A percentile compares a stretch with the other conserved stretches of the same genome.
Evolutionary conservation across 176 grass and related monocot genomes (phyloP).

Genomic region (Lolium rigidum): DNA sequence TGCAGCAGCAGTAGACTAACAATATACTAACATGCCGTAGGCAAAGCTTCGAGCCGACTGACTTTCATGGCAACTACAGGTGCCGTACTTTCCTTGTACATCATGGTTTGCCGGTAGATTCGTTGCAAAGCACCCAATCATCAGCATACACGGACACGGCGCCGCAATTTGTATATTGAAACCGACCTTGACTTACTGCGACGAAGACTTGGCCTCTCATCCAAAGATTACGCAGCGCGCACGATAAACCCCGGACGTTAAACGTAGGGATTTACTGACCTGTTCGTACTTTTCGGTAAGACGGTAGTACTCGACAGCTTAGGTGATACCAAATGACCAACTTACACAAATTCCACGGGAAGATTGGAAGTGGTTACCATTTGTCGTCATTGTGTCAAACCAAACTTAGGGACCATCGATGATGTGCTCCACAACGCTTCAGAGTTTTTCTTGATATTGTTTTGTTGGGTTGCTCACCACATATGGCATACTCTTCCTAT

Average conservation of each 20-base stretch:
- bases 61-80: conserved; percentile 24
- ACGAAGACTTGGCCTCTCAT: not conserved
- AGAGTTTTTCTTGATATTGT: too few relatives aligned
- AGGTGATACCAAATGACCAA: conserved; percentile 21
- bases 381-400: not conserved
- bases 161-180: not conserved
- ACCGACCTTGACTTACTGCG: not conserved
- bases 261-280: not conserved
- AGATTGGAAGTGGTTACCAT: conserved; percentile 2
- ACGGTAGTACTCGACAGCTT: not conserved
- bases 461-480: too few relatives aligned
- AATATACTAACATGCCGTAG: not conserved
- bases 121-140: not conserved
- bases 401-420: too few relatives aligned
- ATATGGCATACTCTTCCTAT: too few relatives aligned
- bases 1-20: too few relatives aligned
- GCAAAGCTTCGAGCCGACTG: not conserved
- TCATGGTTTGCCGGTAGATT: not conserved
- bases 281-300: not conserved
- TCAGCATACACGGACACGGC: not conserved
- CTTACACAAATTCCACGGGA: not conserved
- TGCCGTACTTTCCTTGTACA: not conserved
- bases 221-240: not conserved
- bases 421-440: too few relatives aligned
- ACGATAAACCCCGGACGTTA: not conserved